phyloP scores from a whole-genome alignment of 2,329 filamentous ascomycete genomes.

The Aspergillus caelatus region DNA sequence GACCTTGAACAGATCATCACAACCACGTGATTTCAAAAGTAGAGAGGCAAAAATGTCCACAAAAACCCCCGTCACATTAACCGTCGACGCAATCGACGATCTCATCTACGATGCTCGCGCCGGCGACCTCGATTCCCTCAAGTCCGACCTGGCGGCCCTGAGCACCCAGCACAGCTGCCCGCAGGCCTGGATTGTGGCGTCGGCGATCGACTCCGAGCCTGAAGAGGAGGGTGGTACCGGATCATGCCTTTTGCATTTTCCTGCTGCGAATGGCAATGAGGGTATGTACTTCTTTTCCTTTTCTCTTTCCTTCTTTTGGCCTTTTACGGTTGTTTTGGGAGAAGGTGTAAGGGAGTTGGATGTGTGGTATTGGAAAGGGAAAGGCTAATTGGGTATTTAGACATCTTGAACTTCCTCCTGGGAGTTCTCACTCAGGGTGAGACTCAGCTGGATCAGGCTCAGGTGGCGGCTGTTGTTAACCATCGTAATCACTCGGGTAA shows the following conservation, averaged over 20 bases:
- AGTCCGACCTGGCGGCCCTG: constrained; percentile 60
- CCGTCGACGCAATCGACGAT: constrained; percentile 85
- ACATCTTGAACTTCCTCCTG: constrained; percentile 54
- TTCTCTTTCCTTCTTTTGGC: no score
- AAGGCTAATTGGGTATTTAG: constrained; percentile 24
- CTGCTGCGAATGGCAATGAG: constrained; percentile 83
- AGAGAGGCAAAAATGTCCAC: constrained; percentile 19
- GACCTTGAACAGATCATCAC: not conserved
- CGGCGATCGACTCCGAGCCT: constrained; percentile 72
- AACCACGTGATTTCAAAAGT: not conserved
- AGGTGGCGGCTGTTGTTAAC: constrained; percentile 40
- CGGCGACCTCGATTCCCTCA: constrained; percentile 73
- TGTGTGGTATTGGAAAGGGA: not conserved
- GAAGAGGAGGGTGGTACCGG: constrained; percentile 66
- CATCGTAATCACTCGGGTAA: constrained; percentile 79
- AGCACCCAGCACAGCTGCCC: constrained; percentile 63
- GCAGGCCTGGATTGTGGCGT: constrained; percentile 66
- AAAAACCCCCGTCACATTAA: constrained; percentile 48
- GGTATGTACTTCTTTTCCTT: constrained; percentile 55
- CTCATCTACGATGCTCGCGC: constrained; percentile 83
- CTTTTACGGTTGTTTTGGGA: no score
- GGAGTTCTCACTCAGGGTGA: constrained; percentile 36
- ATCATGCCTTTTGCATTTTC: constrained; percentile 74
- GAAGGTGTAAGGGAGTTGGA: not conserved
- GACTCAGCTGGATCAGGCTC: constrained; percentile 11